Evolutionary conservation across 805 yeast genomes (phyloP).

Genomic region (Middelhovenomyces tepae): DNA sequence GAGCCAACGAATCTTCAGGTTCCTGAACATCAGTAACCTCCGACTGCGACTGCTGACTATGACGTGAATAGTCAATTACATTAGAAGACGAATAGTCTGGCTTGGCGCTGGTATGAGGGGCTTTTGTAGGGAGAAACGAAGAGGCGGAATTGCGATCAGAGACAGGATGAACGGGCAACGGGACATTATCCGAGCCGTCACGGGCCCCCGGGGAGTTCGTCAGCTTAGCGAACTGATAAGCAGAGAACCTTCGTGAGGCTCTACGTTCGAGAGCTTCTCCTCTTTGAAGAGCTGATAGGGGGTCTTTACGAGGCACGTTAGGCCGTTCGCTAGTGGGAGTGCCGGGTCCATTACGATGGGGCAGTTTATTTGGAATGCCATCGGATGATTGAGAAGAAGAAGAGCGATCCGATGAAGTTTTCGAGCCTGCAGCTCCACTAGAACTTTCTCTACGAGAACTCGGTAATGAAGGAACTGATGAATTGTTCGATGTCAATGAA

Average conservation of each 20-base stretch:
- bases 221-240: slow-evolving; percentile 80
- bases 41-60: not conserved
- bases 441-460: slow-evolving; percentile 1
- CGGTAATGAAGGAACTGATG: too few species aligned
- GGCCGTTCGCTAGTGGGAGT: slow-evolving; percentile 2
- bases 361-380: slow-evolving; percentile 3
- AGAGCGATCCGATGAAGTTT: not conserved
- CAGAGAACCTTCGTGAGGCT: slow-evolving; percentile 89
- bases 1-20: slow-evolving; percentile 1
- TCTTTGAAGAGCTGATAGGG: slow-evolving; percentile 68
- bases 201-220: slow-evolving; percentile 33
- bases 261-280: slow-evolving; percentile 80
- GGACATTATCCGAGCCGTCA: slow-evolving; percentile 19
- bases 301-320: slow-evolving; percentile 32
- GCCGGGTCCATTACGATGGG: slow-evolving; percentile 1
- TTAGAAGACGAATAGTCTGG: slow-evolving; percentile 18
- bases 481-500: slow-evolving; percentile 6
- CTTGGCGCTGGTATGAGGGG: slow-evolving; percentile 13
- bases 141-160: slow-evolving; percentile 21
- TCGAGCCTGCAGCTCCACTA: not conserved
- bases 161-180: slow-evolving; percentile 20
- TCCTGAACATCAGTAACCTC: not conserved
- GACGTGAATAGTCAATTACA: not conserved
- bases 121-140: slow-evolving; percentile 19
- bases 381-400: not conserved